Conservation (phyloP, 352 stramenopile genomes). For the Phytopythium mirpurense region DNA sequence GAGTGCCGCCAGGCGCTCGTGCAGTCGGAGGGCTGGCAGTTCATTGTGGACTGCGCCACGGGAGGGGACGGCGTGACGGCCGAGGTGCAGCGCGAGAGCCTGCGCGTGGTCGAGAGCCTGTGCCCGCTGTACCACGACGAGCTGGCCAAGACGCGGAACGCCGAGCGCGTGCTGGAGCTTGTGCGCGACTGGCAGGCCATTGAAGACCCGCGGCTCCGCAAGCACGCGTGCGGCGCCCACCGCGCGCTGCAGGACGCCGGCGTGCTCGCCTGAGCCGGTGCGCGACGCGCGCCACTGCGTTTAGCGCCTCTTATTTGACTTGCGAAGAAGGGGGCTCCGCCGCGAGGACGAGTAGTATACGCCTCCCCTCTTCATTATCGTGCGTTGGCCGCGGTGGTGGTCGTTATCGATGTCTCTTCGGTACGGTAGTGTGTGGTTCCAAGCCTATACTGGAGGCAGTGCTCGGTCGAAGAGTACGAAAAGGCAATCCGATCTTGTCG, state of each 20-base stretch:
- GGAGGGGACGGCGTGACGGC: slow-evolving; percentile 52
- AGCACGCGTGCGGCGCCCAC: slow-evolving; percentile 79
- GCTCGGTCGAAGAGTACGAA: background rate
- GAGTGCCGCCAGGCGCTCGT: slow-evolving; percentile 82
- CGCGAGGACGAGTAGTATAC: slow-evolving; percentile 3
- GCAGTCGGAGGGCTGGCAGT: slow-evolving; percentile 75
- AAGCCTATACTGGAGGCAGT: too few relatives aligned
- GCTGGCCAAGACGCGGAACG: slow-evolving; percentile 57
- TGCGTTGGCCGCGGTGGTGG: background rate
- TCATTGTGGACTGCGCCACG: slow-evolving; percentile 73
- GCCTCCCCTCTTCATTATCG: slow-evolving; percentile 1
- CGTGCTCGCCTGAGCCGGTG: slow-evolving; percentile 53
- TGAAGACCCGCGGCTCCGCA: slow-evolving; percentile 79
- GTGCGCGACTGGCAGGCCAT: slow-evolving; percentile 81
- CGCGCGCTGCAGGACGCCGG: slow-evolving; percentile 71
- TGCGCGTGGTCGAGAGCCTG: slow-evolving; percentile 83
- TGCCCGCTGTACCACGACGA: slow-evolving; percentile 81
- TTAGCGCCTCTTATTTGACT: slow-evolving; percentile 4
- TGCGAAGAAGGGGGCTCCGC: background rate
- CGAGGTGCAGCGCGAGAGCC: slow-evolving; percentile 79
- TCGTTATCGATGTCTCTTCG: background rate
- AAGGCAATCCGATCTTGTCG: background rate
- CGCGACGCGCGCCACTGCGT: background rate
- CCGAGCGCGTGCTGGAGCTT: slow-evolving; percentile 51
- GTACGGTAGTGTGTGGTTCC: too few relatives aligned